Evolutionary conservation across 2,329 filamentous ascomycete genomes (phyloP), one percentile per base, ranked within the genome.

Genomic region (Sarocladium strictum): DNA sequence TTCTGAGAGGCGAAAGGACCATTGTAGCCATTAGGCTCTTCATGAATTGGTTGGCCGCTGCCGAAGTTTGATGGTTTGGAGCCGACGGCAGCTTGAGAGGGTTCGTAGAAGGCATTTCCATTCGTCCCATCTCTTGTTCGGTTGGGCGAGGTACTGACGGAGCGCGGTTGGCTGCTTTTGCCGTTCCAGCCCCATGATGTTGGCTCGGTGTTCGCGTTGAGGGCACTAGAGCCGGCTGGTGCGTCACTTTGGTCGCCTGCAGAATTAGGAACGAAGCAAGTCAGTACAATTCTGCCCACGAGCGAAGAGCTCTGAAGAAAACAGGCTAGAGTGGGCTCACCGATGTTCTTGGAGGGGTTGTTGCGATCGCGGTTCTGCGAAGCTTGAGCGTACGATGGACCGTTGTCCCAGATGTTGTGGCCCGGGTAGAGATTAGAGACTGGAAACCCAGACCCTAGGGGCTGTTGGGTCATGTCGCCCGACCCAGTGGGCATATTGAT

Each of bases 171-270:
- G 45, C 83, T 79, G 23, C 74, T 52, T n/a, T 43, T 53, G 40
- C 27, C 37, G 35, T 76, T 72, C 58, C 75, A 71, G 57, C 63
- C 67, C 83, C 85, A 89, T 7, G 47, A 77, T 74, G 60, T 89
- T 85, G 17, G 81, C 63, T 90, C 85, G 10, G 87, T 88, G 40
- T 84, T 81, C 43, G 82, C 77, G 57, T 88, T 77, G 37, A 91
- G 74, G 56, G 86, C 87, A 57, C 84, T 79, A 5, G 87, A 89
- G 50, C 87, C 87, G 3, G 83, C 84, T 63, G 85, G 82, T 54
- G 64, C 61, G 26, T 65, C 64, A 54, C 69, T 63, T 55, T 63
- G 54, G 17, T 68, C 67, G 68, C 33, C 50, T 40, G 23, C 21
- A 21, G 23, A 32, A 21, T 9, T 7, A 35, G 26, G 6, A 19